These are phyloP conservation scores for Rhizoclosmatium globosum DNA, from an alignment of 192 early-diverging fungal genomes.

Conservation along the genomic window DNA sequence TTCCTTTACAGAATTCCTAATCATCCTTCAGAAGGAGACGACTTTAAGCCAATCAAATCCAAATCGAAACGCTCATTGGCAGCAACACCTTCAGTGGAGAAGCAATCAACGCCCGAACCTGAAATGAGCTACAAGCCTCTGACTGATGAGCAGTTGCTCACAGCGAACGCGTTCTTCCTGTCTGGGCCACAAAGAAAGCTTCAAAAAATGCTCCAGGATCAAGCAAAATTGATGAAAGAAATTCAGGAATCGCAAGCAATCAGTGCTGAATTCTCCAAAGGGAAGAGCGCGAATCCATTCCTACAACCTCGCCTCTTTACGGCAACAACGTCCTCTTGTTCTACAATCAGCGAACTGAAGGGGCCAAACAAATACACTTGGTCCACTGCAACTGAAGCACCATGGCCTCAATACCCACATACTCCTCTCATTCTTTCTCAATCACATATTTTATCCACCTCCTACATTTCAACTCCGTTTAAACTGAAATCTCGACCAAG, in stretches of 20 bases:
- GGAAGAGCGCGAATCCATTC: slow-evolving; percentile 32
- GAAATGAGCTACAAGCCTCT: background rate
- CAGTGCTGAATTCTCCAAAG: slow-evolving; percentile 33
- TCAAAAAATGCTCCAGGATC: slow-evolving; percentile 27
- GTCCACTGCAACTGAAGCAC: background rate
- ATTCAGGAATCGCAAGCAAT: slow-evolving; percentile 19
- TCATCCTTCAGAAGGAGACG: background rate
- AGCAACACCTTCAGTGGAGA: background rate
- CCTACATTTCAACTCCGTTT: slow-evolving; percentile 20
- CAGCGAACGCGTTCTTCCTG: slow-evolving; percentile 33
- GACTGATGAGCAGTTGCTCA: slow-evolving; percentile 15
- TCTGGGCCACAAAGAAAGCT: background rate
- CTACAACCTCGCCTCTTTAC: slow-evolving; percentile 5
- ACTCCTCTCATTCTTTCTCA: background rate
- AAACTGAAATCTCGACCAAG: slow-evolving; percentile 10
- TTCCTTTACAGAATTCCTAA: background rate
- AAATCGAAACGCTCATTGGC: background rate
- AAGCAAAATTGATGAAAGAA: too few species aligned
- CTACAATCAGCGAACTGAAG: background rate
- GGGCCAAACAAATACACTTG: background rate
- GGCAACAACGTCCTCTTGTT: background rate
- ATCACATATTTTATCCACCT: background rate
- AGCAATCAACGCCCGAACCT: background rate
- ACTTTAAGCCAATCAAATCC: background rate
- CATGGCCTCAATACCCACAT: background rate